A percentile compares a stretch with the other conserved stretches of the same genome.
phyloP scores from a whole-genome alignment of 257 asterid species.

The Solanum rostratum region DNA sequence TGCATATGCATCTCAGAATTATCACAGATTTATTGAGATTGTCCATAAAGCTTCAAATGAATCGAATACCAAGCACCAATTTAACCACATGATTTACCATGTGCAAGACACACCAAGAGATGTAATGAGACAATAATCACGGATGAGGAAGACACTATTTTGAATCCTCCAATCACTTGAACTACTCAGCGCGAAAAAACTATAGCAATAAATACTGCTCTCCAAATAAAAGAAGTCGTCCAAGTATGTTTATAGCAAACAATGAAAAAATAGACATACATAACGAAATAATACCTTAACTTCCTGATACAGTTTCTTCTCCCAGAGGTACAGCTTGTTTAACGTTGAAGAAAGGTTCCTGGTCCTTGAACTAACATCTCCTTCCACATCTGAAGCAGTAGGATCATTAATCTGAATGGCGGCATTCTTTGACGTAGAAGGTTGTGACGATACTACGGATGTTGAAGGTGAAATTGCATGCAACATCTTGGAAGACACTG shows the following conservation, averaged over 20 bases:
- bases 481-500: constrained; percentile 84
- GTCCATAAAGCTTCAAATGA: background rate
- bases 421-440: constrained; percentile 46
- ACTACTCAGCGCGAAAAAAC: background rate
- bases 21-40: background rate
- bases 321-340: constrained; percentile 88
- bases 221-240: background rate
- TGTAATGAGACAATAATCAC: background rate
- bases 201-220: background rate
- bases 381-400: constrained; percentile 35
- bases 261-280: background rate
- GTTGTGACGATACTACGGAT: constrained; percentile 44
- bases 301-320: constrained; percentile 89
- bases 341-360: constrained; percentile 75
- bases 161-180: background rate
- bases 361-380: constrained; percentile 50
- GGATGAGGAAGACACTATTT: background rate
- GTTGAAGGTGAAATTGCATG: constrained; percentile 31
- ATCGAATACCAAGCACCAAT: background rate
- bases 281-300: constrained; percentile 57
- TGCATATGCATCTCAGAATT: background rate
- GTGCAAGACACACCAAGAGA: background rate
- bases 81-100: background rate
- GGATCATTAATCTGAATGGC: constrained; percentile 35
- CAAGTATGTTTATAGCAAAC: background rate